Evolutionary conservation across 176 grass and related monocot species (phyloP).

Genomic region (Dactylis glomerata): DNA sequence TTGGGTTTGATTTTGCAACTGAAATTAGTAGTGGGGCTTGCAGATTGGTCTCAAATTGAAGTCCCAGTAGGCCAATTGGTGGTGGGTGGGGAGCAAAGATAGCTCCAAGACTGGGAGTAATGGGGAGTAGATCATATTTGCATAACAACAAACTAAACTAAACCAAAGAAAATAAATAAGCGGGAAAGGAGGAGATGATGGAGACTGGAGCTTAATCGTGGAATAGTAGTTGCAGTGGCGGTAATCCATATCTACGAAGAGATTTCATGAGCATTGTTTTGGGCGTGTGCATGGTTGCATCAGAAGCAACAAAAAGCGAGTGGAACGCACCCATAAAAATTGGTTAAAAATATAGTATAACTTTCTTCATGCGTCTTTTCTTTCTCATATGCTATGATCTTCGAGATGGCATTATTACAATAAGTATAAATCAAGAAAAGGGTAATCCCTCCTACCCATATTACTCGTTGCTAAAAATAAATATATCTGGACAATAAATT

Average conservation of each 20-base stretch:
- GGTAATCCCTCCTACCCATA: too few species aligned
- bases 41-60: conserved; percentile 1
- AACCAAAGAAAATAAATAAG: conserved; percentile 14
- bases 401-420: background rate
- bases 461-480: too few species aligned
- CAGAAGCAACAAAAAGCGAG: conserved; percentile 38
- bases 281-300: conserved; percentile 26
- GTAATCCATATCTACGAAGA: conserved; percentile 12
- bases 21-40: conserved; percentile 4
- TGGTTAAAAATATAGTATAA: background rate
- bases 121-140: conserved; percentile 35
- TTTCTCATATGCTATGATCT: background rate
- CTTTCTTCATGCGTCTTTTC: background rate
- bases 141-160: background rate
- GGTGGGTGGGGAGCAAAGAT: conserved; percentile 53
- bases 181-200: conserved; percentile 16
- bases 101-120: conserved; percentile 37
- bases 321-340: conserved; percentile 8
- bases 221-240: conserved; percentile 31
- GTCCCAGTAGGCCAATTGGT: conserved; percentile 30
- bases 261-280: conserved; percentile 44
- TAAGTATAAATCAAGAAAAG: background rate
- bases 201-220: conserved; percentile 33
- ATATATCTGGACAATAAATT: too few species aligned
- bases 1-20: conserved; percentile 16